Conservation (phyloP, 306 rosid species). For the Prosopis cineraria region DNA sequence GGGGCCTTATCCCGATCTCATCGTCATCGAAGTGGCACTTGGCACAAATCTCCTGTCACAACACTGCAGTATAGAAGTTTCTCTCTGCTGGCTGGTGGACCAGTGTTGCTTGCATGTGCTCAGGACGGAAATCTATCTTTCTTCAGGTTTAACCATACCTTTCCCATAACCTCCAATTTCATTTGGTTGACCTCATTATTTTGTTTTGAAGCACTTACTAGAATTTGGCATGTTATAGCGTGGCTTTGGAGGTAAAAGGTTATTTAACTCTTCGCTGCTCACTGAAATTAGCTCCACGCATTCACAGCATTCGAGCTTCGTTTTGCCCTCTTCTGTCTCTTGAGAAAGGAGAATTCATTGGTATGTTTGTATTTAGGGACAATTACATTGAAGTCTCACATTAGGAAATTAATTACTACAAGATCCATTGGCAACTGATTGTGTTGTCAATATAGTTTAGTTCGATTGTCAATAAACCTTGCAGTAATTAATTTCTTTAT, state of each 20-base stretch:
- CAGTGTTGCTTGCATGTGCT: conserved; percentile 86
- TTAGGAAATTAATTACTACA: no score
- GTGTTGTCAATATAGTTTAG: no score
- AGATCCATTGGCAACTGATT: no score
- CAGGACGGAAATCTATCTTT: conserved; percentile 92
- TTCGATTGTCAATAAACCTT: no score
- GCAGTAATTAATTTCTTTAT: no score
- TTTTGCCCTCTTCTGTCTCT: conserved; percentile 96
- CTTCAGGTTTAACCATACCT: conserved; percentile 69
- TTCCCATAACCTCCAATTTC: conserved; percentile 24
- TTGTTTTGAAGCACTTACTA: conserved; percentile 31
- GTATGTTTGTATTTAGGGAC: conserved; percentile 41
- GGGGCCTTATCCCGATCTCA: conserved; percentile 89
- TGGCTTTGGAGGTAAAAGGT: conserved; percentile 86
- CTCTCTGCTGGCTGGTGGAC: conserved; percentile 88
- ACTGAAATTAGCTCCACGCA: conserved; percentile 79
- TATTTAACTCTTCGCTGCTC: conserved; percentile 98
- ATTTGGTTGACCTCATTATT: conserved; percentile 25
- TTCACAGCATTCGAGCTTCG: conserved; percentile 87
- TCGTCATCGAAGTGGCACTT: conserved; percentile 69
- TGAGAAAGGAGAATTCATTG: conserved; percentile 95
- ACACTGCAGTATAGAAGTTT: conserved; percentile 91
- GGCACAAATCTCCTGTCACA: conserved; percentile 77
- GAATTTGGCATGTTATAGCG: conserved; percentile 52
- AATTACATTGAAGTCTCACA: no score